Evolutionary conservation across 2,329 filamentous ascomycete genomes (phyloP).

Genomic region (Cordyceps militaris): DNA sequence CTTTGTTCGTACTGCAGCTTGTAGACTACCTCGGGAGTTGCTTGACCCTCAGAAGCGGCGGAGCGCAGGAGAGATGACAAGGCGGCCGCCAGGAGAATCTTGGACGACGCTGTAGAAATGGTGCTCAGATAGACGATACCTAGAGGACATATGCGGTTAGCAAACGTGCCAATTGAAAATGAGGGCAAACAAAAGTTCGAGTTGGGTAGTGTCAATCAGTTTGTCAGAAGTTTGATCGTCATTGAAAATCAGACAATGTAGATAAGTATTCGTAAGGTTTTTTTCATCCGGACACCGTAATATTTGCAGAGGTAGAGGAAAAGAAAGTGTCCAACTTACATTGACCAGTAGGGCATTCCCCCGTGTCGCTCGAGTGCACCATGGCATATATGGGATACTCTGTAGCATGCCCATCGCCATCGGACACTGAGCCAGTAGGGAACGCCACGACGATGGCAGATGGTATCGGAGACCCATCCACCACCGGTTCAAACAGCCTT

Average conservation of each 20-base stretch:
- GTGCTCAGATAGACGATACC: constrained; percentile 33
- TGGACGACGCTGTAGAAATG: constrained; percentile 26
- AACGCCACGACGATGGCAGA: constrained; percentile 67
- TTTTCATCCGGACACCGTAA: constrained; percentile 70
- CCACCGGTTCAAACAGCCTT: constrained; percentile 59
- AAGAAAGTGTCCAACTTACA: constrained; percentile 57
- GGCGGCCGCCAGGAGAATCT: constrained; percentile 32
- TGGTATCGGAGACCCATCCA: constrained; percentile 70
- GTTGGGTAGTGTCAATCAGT: constrained; percentile 55
- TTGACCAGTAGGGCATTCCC: constrained; percentile 83
- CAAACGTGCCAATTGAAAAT: constrained; percentile 17
- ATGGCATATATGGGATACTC: constrained; percentile 50
- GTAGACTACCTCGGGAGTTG: constrained; percentile 36
- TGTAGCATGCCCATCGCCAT: constrained; percentile 26
- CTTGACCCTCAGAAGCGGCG: constrained; percentile 22
- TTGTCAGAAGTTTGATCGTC: constrained; percentile 88
- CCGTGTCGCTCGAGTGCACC: constrained; percentile 82
- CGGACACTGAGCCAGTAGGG: constrained; percentile 43
- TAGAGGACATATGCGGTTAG: constrained; percentile 27
- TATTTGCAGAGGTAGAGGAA: constrained; percentile 13
- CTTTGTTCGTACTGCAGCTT: constrained; percentile 50
- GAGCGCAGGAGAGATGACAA: constrained; percentile 35
- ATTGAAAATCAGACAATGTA: constrained; percentile 98
- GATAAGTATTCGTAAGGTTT: constrained; percentile 87
- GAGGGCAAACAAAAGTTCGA: constrained; percentile 14